Evolutionary conservation across 2,329 filamentous ascomycete species (phyloP).

Genomic region (Westerdykella ornata): DNA sequence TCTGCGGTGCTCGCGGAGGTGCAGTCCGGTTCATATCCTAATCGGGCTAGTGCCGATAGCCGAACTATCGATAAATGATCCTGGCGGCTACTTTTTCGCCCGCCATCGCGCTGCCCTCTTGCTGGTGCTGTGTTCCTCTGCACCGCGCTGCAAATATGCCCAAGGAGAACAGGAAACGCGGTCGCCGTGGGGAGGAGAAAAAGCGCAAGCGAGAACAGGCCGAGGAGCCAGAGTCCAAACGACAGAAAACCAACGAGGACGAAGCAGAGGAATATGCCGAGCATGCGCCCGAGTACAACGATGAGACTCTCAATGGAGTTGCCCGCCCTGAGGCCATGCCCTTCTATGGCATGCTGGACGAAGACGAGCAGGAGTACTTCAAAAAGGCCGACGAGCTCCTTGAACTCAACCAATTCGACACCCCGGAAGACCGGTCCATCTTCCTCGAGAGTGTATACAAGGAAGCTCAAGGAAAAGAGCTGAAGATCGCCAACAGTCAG

Average conservation of each 20-base stretch:
- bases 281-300: constrained; percentile 7
- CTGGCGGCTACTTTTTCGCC: constrained; percentile 11
- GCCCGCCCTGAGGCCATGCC: constrained; percentile 52
- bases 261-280: constrained; percentile 13
- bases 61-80: constrained; percentile 7
- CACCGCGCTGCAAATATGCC: constrained; percentile 43
- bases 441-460: constrained; percentile 72
- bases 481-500: constrained; percentile 94
- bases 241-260: constrained; percentile 21
- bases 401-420: constrained; percentile 79
- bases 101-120: constrained; percentile 7
- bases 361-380: constrained; percentile 95
- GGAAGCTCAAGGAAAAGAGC: constrained; percentile 84
- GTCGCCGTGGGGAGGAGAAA: constrained; percentile 48
- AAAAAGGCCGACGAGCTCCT: constrained; percentile 82
- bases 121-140: background rate
- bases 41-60: constrained; percentile 5
- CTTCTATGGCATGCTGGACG: constrained; percentile 89
- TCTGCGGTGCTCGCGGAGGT: background rate
- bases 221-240: constrained; percentile 34
- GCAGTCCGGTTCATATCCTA: background rate
- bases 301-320: constrained; percentile 25
- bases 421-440: constrained; percentile 52
- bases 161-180: constrained; percentile 53
- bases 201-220: constrained; percentile 47